Evolutionary conservation across 371 early-diverging fungal species (phyloP), one percentile per base, ranked within the genome.

Genomic region (Entomophthora muscae): DNA sequence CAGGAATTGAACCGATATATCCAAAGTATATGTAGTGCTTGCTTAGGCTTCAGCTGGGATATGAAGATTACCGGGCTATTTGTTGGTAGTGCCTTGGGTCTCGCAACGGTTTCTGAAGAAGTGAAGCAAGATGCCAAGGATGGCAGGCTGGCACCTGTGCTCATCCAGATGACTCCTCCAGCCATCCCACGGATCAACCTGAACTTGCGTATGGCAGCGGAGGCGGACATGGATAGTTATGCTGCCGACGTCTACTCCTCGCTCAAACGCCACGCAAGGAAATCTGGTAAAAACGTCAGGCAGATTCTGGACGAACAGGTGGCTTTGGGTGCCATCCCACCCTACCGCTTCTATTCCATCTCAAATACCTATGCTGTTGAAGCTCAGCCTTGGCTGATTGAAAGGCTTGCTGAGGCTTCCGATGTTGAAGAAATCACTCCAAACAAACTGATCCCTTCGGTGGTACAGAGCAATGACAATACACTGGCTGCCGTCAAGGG

Each of bases 281-380:
- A 17, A 42, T 10, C 42, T 42, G 5, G 42, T 42, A 42, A 42
- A 17, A 42, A 17, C 17, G 42, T 42, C 42, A 42, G 17, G 17
- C 10, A 42, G 5, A 10, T 42, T 10, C 42, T 42, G 42, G 42
- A 42, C 17, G 42, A 42, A 17, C 10, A 42, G 42, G 42, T 42
- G 42, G 42, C 42, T 17, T 10, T 5, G 42, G 42, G 42, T 10
- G 17, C 42, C 42, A 42, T 42, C 42, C 42, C 42, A 42, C 42
- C 42, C 27, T 61, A 61, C 26, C 31, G 61, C 22, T 42, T 29
- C 62, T 62, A 62, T 27, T 51, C n/a, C 24, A 62, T 62, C 51
- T 52, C 62, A 24, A 62, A 62, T 22, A 62, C 62, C 28, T 52
- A 21, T 30, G 62, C 62, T 3, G 32, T 62, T 2, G 52, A 52